Base-by-base conservation (phyloP, 2,329 filamentous ascomycete genomes). In the Scopulariopsis brevicaulis region DNA sequence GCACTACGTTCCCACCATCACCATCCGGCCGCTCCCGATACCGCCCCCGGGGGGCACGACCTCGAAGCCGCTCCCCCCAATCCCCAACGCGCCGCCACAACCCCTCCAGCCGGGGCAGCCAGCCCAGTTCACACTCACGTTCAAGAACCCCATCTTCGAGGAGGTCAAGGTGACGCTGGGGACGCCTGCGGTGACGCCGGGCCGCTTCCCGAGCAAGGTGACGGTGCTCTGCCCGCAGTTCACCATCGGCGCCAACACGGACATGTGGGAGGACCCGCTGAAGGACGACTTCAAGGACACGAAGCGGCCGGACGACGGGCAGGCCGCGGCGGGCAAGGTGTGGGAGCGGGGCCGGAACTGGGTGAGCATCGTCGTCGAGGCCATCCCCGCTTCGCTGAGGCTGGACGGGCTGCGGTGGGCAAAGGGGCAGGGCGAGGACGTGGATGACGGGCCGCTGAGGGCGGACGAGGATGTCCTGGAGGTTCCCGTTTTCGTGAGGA, bases 181-280 rank as follows among this genome's bases (percentile, higher is more conserved):
- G 4, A 95, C 92, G 0, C 90, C 93, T 0, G 82, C 86, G 25
- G 80, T 80, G 11, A 95, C 90, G 0, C 89, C 90, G 0, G 90
- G 90, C 4, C 80, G 84, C 10, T 88, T 92, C 65, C 79, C 82
- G 1, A 88, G 86, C 58, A 87, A 83, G 65, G 90, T 99, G 60
- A 99, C 94, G 0, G 86, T 99, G 15, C 79, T 99, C 1, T 99
- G 93, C 66, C 94, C 94, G 0, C 85, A 96, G 65, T 97, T 99
- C 69, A 89, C 94, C 54, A 86, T 99, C 52, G 93, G 92, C 62
- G 90, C 93, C 59, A 96, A 96, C 70, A 94, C 90, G n/a, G 81
- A 84, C 63, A 81, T 83, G 70, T 95, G 71, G 87, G 93, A 97
- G 65, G 94, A 97, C 67, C 93, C 92, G 0, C 78, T 96, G 12